Evolutionary conservation across 1,284 basidiomycete species (phyloP), one percentile per base, ranked within the genome.

Genomic region (Leccinum subrobustum): DNA sequence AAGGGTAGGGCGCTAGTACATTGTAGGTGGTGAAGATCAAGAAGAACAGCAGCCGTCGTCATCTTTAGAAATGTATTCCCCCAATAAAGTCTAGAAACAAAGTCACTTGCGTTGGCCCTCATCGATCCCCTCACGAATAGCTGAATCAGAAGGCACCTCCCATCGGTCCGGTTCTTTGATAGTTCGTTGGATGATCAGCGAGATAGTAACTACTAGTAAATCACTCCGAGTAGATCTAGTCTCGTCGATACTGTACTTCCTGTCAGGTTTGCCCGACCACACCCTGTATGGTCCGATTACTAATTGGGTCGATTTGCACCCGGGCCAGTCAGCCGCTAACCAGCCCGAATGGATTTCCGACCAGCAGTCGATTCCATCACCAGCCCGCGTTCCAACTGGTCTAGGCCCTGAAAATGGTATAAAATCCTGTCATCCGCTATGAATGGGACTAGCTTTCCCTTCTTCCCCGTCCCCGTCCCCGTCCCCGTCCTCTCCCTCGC

Each of bases 391-490:
- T 18, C 42, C 9, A 44, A 44, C 9, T 18, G 42, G 18, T 44
- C 42, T 9, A 44, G 18, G 18, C 42, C 18, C 42, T 25, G 4
- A 7, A 23, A 57, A 1, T 1, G 14, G 42, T 60, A 67, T 65
- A 66, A 58, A 57, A 50, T 52, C 16, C 37, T 16, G 50, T 23
- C n/a, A 4, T 0, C 0, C 3, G 29, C 2, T 6, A 5, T 29
- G 14, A 16, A 12, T 1, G 2, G n/a, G 12, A 39, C 35, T 51
- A 56, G 58, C 54, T 5, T 25, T 47, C 37, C 39, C 8, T 18
- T 42, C n/a, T 18, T 53, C 27, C 29, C 52, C 27, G 27, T 27
- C 25, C 25, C 0, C 39, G 25, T 50, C 16, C 37, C 7, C 14
- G 20, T 53, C 25, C 29, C 60, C 39, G 20, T 50, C n/a, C n/a